Base-by-base conservation (phyloP, 2,329 filamentous ascomycete genomes). In the Periglandula ipomoeae region DNA sequence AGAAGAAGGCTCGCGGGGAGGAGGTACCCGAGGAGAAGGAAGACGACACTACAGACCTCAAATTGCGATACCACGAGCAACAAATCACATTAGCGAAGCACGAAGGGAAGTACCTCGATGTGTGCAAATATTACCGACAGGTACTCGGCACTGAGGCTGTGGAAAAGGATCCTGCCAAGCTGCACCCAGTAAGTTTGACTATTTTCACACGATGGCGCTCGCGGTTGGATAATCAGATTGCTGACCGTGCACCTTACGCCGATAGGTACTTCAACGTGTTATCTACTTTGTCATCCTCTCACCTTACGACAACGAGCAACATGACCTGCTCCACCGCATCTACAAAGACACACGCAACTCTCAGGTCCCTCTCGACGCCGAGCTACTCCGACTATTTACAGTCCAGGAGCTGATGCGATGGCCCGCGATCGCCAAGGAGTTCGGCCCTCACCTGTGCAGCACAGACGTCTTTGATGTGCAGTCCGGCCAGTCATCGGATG, bases 201-300 rank as follows among this genome's bases (percentile, higher is more conserved):
- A n/a, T 10, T 35, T 20, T 22, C 39, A 17, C 15, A 20, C 19
- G 10, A 39, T 13, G 37, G 5, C 19, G 37, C 41, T 30, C 6
- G 19, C 15, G 19, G 8, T 26, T 9, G 26, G 22, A 4, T 27
- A 23, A 30, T 10, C 5, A 13, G 13, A 27, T 3, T 24, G 19
- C 44, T 46, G 35, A 46, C 24, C 30, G 17, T 11, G 17, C 8
- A 22, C 17, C 11, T n/a, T n/a, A 17, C 20, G 68, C 13, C 20
- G 40, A 15, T 30, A 94, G 89, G 82, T 89, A 17, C 79, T 98
- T 39, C 89, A 95, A 72, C 83, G 93, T 61, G 89, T 97, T 65
- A 90, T 97, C 70, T 97, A 95, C 78, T 98, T 95, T 69, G 83
- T 95, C 65, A 93, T 97, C 56, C 85, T 98, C 46, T 87, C 93